Conservation (phyloP, 2,329 filamentous ascomycete genomes). For the Pseudogymnoascus sp. region DNA sequence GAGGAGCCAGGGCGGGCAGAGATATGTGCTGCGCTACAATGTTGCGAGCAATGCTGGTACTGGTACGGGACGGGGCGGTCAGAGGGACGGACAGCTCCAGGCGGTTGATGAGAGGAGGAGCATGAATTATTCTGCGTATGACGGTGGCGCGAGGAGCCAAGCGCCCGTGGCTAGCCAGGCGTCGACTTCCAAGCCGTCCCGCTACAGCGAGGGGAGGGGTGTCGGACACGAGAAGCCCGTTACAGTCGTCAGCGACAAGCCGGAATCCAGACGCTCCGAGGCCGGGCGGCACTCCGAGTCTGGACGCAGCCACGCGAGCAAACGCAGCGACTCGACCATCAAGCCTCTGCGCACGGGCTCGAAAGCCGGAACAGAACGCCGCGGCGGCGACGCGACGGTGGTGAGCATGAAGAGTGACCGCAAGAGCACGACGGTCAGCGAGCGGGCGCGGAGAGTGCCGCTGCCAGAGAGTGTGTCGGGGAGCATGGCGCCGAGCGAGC, state of each 20-base stretch:
- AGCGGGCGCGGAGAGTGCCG: constrained; percentile 17
- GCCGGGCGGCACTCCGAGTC: background rate
- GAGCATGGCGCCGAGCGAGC: constrained; percentile 2
- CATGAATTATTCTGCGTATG: background rate
- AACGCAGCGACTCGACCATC: constrained; percentile 4
- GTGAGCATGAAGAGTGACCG: background rate
- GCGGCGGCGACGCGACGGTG: background rate
- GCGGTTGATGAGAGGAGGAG: background rate
- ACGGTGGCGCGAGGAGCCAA: background rate
- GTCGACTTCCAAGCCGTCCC: background rate
- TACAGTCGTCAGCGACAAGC: background rate
- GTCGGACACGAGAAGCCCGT: background rate
- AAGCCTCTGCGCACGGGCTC: constrained; percentile 4
- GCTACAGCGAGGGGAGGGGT: background rate
- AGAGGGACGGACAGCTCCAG: background rate
- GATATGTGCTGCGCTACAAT: background rate
- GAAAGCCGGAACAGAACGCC: background rate
- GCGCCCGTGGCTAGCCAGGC: background rate
- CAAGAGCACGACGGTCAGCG: constrained; percentile 3
- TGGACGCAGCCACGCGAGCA: background rate
- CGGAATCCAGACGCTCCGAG: background rate
- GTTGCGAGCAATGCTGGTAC: background rate
- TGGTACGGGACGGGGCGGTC: background rate
- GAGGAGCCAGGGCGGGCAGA: background rate
- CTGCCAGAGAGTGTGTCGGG: constrained; percentile 22